phyloP scores from a whole-genome alignment of 176 grass and related monocot species.

The Elymus sibiricus region DNA sequence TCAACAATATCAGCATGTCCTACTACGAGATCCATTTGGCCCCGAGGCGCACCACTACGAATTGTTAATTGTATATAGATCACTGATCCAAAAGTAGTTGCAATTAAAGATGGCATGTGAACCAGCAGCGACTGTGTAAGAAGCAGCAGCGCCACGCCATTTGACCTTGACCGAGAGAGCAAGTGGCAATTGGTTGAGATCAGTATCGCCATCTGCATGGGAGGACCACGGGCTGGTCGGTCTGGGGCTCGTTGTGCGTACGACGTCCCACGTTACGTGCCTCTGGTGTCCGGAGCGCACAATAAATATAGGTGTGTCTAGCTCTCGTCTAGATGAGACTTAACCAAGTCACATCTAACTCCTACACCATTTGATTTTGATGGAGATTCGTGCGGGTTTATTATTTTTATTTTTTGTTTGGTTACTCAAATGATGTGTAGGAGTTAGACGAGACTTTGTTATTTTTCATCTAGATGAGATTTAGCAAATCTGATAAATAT shows the following conservation, averaged over 20 bases:
- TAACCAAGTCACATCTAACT: too few relatives aligned
- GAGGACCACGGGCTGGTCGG: constrained; percentile 45
- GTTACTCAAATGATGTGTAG: too few relatives aligned
- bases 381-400: too few relatives aligned
- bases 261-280: constrained; percentile 54
- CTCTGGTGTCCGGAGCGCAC: background rate
- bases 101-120: constrained; percentile 35
- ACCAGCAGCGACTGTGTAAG: constrained; percentile 17
- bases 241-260: constrained; percentile 33
- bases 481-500: too few relatives aligned
- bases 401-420: too few relatives aligned
- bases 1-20: constrained; percentile 13
- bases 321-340: too few relatives aligned
- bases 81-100: background rate
- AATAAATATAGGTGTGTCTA: too few relatives aligned
- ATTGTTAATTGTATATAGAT: background rate
- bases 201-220: background rate
- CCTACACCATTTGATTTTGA: too few relatives aligned
- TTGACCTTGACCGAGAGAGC: constrained; percentile 9
- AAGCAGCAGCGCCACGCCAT: background rate
- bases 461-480: too few relatives aligned
- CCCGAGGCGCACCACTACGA: background rate
- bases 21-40: background rate
- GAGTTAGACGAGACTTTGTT: too few relatives aligned
- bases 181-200: constrained; percentile 28